Base-by-base conservation (phyloP, 371 early-diverging fungal species). In the Amoeboaphelidium protococcarum region DNA sequence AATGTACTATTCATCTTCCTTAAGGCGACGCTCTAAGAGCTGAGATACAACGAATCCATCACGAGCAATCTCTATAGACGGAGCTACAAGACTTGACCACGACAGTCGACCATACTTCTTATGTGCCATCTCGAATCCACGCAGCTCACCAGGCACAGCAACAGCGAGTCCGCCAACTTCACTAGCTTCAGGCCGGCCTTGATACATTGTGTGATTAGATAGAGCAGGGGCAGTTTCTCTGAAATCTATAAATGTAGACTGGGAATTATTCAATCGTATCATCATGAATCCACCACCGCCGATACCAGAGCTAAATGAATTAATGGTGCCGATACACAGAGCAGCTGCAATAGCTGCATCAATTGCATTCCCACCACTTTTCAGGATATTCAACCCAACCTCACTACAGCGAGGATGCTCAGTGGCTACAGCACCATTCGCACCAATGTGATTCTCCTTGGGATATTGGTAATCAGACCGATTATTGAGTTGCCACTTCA, bases 221-320 rank as follows among this genome's bases (percentile, higher is more conserved):
- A 65, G 75, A n/a, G 54, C 60, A 3, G 94, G 90, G 0, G 98
- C 96, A 0, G 64, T 67, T 63, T 99, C 99, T 43, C 99, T 54
- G 51, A 77, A 77, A 52, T 73, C 68, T 26, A 74, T 49, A 49
- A 55, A 53, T 42, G 13, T 16, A 19, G 23, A 41, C 23, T 13
- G n/a, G 21, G 19, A 13, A 13, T 71, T 62, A 24, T 72, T 60
- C 2, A 66, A 54, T 23, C 88, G 76, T 19, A 95, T 67, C n/a
- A 91, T 59, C 78, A 95, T 79, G 60, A 98, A 95, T 2, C 99
- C 99, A 31, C 99, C 99, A 2, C 79, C 91, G 23, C 94, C 90
- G 40, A 88, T 83, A 45, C 99, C 99, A n/a, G 87, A 75, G 13
- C 88, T 76, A 69, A 89, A 95, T 13, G 69, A 72, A 59, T 97